phyloP scores from a whole-genome alignment of 2,329 filamentous ascomycete species.

The Penicillium frequentans region DNA sequence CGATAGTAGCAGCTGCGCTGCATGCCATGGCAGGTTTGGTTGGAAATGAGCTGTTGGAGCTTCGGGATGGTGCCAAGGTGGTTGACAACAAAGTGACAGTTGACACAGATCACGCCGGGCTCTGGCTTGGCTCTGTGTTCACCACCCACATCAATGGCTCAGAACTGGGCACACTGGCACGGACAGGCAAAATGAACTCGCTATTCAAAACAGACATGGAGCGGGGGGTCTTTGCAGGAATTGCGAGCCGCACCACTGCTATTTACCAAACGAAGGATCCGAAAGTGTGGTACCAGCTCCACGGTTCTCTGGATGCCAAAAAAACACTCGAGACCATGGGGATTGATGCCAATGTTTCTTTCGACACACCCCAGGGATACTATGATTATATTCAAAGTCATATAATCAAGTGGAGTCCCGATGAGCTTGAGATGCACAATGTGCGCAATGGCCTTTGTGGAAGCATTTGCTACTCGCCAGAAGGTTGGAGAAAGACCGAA shows the following conservation, averaged over 20 bases:
- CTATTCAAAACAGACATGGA: slow-evolving; percentile 41
- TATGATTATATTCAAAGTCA: slow-evolving; percentile 30
- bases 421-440: slow-evolving; percentile 47
- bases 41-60: slow-evolving; percentile 40
- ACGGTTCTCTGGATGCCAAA: slow-evolving; percentile 50
- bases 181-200: slow-evolving; percentile 28
- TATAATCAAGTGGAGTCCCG: slow-evolving; percentile 35
- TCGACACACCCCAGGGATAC: background rate
- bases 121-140: slow-evolving; percentile 47
- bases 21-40: slow-evolving; percentile 48
- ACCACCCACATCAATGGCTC: slow-evolving; percentile 41
- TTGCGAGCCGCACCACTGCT: slow-evolving; percentile 45
- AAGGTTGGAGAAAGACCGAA: slow-evolving; percentile 44
- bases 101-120: slow-evolving; percentile 49
- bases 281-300: slow-evolving; percentile 52
- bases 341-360: slow-evolving; percentile 36
- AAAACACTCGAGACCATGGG: slow-evolving; percentile 49
- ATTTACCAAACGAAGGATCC: slow-evolving; percentile 52
- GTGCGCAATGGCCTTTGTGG: slow-evolving; percentile 45
- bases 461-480: slow-evolving; percentile 46
- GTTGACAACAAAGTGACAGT: slow-evolving; percentile 33
- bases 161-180: slow-evolving; percentile 29
- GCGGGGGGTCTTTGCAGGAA: slow-evolving; percentile 33
- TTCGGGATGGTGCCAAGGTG: slow-evolving; percentile 17
- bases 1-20: slow-evolving; percentile 43